A percentile compares a stretch with the other conserved stretches of the same genome.
Evolutionary conservation across 2,329 filamentous ascomycete species (phyloP).

Genomic region (Colletotrichum salicis): DNA sequence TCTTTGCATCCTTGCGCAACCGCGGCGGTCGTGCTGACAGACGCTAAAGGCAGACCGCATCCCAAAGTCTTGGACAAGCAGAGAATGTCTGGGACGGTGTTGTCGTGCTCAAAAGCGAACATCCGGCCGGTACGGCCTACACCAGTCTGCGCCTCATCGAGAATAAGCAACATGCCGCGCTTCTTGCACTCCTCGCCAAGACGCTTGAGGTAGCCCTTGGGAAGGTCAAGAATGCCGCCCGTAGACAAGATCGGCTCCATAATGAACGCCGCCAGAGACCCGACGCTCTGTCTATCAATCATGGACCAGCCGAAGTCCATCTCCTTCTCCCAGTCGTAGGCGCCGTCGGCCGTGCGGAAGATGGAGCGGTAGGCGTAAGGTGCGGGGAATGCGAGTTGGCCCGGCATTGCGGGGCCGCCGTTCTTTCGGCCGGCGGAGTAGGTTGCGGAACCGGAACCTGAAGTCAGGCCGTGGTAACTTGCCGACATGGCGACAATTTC

Average conservation of each 20-base stretch:
- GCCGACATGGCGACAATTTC: conserved; percentile 70
- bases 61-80: conserved; percentile 65
- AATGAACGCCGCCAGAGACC: conserved; percentile 71
- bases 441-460: conserved; percentile 60
- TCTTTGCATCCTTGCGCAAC: conserved; percentile 59
- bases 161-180: conserved; percentile 66
- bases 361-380: conserved; percentile 71
- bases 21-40: conserved; percentile 58
- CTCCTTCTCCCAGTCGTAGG: conserved; percentile 74
- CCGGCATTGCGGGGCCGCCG: conserved; percentile 60
- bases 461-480: conserved; percentile 71
- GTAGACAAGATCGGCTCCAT: conserved; percentile 68
- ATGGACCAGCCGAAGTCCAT: conserved; percentile 71
- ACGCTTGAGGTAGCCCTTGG: conserved; percentile 64
- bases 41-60: conserved; percentile 61
- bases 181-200: conserved; percentile 63
- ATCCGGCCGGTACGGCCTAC: conserved; percentile 66
- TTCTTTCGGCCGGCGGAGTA: conserved; percentile 64
- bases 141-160: conserved; percentile 70
- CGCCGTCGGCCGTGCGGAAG: conserved; percentile 68
- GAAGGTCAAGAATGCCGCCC: conserved; percentile 66
- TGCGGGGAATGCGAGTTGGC: conserved; percentile 66
- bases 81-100: conserved; percentile 59
- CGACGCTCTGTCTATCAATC: conserved; percentile 67
- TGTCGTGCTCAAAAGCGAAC: conserved; percentile 67